phyloP scores from a whole-genome alignment of 495 filamentous ascomycete genomes.

The Aspergillus ellipticus region DNA sequence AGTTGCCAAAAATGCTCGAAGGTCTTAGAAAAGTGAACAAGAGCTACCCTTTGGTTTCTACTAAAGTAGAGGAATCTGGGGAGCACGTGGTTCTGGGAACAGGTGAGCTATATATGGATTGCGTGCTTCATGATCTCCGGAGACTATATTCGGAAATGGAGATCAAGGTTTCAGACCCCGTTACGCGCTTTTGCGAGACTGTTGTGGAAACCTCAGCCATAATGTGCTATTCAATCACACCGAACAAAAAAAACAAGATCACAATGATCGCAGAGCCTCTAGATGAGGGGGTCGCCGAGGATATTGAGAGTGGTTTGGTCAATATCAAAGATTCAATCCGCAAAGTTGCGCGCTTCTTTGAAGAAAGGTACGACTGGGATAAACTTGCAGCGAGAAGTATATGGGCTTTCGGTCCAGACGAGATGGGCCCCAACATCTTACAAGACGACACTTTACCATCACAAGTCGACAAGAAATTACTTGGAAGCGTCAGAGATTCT shows the following conservation, averaged over 20 bases:
- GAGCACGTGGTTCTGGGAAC: constrained; percentile 95
- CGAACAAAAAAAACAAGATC: constrained; percentile 99
- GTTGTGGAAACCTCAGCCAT: constrained; percentile 97
- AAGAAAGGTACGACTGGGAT: constrained; percentile 97
- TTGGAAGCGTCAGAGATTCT: constrained; percentile 83
- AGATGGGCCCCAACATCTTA: constrained; percentile 91
- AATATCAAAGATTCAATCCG: constrained; percentile 90
- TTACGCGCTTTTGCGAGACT: constrained; percentile 96
- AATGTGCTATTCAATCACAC: constrained; percentile 95
- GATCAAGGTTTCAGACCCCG: constrained; percentile 95
- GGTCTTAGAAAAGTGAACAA: constrained; percentile 96
- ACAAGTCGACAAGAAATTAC: constrained; percentile 82
- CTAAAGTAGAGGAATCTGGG: constrained; percentile 98
- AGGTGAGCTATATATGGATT: constrained; percentile 98
- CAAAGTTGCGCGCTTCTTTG: constrained; percentile 93
- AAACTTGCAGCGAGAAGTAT: constrained; percentile 90
- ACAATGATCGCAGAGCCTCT: constrained; percentile 97
- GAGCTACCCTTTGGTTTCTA: constrained; percentile 89
- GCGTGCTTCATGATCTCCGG: constrained; percentile 91
- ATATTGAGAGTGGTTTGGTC: constrained; percentile 88
- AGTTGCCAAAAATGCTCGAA: constrained; percentile 98
- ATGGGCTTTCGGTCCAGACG: constrained; percentile 98
- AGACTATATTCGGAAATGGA: constrained; percentile 98
- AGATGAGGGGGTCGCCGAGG: constrained; percentile 89
- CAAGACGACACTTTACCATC: constrained; percentile 94